phyloP scores from a whole-genome alignment of 441 rosid species.

The Jatropha multifida region DNA sequence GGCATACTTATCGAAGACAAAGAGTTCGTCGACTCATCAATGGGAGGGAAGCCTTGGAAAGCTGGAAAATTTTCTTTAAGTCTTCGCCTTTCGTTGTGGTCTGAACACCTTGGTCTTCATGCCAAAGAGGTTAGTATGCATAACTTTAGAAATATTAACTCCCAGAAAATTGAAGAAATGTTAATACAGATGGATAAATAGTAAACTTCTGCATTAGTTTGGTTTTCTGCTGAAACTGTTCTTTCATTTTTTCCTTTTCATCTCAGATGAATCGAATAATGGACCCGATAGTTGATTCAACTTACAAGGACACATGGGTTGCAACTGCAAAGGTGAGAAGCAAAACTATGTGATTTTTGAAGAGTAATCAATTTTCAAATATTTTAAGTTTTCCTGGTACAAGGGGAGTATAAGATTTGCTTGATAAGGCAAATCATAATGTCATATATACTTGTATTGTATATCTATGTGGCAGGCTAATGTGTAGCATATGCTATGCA shows the following conservation, averaged over 20 bases:
- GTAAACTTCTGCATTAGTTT: background rate
- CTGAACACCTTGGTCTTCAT: slow-evolving; percentile 93
- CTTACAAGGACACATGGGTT: slow-evolving; percentile 81
- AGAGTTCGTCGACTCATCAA: slow-evolving; percentile 73
- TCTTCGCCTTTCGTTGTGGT: slow-evolving; percentile 94
- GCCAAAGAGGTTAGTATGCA: slow-evolving; percentile 65
- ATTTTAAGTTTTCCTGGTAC: background rate
- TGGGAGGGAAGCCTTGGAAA: slow-evolving; percentile 95
- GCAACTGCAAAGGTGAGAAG: slow-evolving; percentile 86
- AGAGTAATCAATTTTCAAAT: background rate
- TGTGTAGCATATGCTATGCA: background rate
- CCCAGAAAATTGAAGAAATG: background rate
- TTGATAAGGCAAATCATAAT: background rate
- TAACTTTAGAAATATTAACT: background rate
- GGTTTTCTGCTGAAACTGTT: slow-evolving; percentile 17
- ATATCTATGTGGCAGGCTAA: background rate
- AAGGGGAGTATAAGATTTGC: background rate
- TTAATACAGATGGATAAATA: background rate
- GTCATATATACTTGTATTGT: background rate
- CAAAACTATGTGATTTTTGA: background rate
- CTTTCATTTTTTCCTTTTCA: slow-evolving; percentile 8
- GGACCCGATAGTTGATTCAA: slow-evolving; percentile 85
- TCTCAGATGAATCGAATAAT: slow-evolving; percentile 61
- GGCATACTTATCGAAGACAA: slow-evolving; percentile 89
- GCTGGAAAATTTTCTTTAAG: slow-evolving; percentile 84